Percentiles rank a stretch among this genome's conserved stretches.
phyloP scores from a whole-genome alignment of 2,329 filamentous ascomycete genomes.

The Xylaria hypoxylon region DNA sequence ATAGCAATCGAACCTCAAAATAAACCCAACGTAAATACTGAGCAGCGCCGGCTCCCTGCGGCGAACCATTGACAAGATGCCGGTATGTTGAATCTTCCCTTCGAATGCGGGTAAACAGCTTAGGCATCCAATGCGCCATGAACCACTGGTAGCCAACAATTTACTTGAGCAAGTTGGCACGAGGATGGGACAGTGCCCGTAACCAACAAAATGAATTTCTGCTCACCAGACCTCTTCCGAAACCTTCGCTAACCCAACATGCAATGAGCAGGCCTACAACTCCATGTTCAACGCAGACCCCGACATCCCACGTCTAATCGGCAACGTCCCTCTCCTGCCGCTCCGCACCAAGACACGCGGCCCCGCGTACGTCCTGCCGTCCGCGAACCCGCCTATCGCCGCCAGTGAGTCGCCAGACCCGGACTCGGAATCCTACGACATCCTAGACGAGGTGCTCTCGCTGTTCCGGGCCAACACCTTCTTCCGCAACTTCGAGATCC shows the following conservation, averaged over 20 bases:
- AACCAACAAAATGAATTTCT: slow-evolving; percentile 10
- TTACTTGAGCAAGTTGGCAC: not conserved
- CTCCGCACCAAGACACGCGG: slow-evolving; percentile 95
- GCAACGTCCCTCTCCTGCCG: slow-evolving; percentile 94
- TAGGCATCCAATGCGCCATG: slow-evolving; percentile 15
- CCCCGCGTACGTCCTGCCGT: slow-evolving; percentile 86
- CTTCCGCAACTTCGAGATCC: slow-evolving; percentile 99
- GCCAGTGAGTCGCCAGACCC: slow-evolving; percentile 77
- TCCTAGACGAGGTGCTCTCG: slow-evolving; percentile 90
- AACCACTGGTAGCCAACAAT: not conserved
- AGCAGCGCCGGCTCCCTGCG: slow-evolving; percentile 43
- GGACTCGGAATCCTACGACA: slow-evolving; percentile 93
- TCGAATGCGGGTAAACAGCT: not conserved
- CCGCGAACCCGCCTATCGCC: slow-evolving; percentile 67
- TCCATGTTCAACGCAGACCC: slow-evolving; percentile 93
- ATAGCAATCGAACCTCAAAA: slow-evolving; percentile 8
- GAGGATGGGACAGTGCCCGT: slow-evolving; percentile 7
- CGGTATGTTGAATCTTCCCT: slow-evolving; percentile 53
- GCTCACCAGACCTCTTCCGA: not conserved
- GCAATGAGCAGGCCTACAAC: slow-evolving; percentile 83
- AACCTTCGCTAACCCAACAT: slow-evolving; percentile 21
- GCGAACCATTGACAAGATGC: slow-evolving; percentile 57
- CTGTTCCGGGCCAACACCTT: slow-evolving; percentile 98
- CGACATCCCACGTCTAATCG: slow-evolving; percentile 70
- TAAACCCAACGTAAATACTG: slow-evolving; percentile 28